Percentiles rank a stretch among this genome's conserved stretches.
Conservation (phyloP, 1,284 basidiomycete species). For the Psilocybe mexicana region DNA sequence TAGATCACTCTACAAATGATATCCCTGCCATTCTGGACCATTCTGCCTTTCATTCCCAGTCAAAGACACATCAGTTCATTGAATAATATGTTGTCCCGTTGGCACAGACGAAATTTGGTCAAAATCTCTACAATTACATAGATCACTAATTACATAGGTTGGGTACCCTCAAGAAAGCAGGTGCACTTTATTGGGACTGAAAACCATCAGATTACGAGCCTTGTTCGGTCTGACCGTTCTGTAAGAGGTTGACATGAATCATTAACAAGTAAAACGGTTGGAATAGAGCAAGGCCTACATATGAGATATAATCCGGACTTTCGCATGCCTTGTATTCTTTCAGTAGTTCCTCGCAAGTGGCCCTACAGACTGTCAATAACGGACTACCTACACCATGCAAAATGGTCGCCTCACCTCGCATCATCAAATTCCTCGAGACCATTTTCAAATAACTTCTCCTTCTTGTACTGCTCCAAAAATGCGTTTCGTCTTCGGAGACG, state of each 20-base stretch:
- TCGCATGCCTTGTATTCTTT: slow-evolving; percentile 95
- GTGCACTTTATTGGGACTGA: neutral
- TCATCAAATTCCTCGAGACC: slow-evolving; percentile 94
- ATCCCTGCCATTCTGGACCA: neutral
- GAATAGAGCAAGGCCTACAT: slow-evolving; percentile 39
- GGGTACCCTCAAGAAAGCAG: neutral
- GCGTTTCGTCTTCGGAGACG: slow-evolving; percentile 87
- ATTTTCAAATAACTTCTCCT: slow-evolving; percentile 92
- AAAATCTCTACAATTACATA: no score
- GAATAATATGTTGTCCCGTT: no score
- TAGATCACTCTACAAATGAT: slow-evolving; percentile 1
- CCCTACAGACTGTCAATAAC: slow-evolving; percentile 43
- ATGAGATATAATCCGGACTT: slow-evolving; percentile 87
- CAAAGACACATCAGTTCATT: no score
- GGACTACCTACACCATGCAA: slow-evolving; percentile 1
- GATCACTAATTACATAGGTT: neutral
- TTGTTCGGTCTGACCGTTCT: slow-evolving; percentile 16
- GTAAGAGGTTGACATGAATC: neutral
- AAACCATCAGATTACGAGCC: neutral
- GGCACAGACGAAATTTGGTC: neutral
- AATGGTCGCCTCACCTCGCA: slow-evolving; percentile 61
- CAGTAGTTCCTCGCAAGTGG: slow-evolving; percentile 82
- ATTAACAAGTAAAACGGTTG: neutral
- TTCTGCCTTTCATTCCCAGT: neutral
- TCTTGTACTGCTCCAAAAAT: slow-evolving; percentile 97